Conservation (phyloP, 2,329 filamentous ascomycete species). For the Dothideomycetes sp. region DNA sequence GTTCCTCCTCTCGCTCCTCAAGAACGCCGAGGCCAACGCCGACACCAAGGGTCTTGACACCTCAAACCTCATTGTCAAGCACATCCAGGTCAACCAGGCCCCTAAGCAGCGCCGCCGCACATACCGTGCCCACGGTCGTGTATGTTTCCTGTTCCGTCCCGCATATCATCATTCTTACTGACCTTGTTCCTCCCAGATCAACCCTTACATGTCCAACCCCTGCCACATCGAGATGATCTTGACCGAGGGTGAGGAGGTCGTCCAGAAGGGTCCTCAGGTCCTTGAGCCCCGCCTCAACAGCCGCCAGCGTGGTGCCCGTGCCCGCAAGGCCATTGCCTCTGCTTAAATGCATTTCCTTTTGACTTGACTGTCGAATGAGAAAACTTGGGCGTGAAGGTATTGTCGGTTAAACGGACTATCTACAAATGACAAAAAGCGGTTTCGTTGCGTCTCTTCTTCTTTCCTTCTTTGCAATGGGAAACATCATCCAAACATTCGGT, state of each 20-base stretch:
- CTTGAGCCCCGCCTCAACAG: slow-evolving; percentile 63
- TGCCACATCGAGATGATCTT: slow-evolving; percentile 99
- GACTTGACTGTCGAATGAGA: neutral
- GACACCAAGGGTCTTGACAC: slow-evolving; percentile 97
- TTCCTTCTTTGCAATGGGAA: no score
- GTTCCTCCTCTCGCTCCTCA: slow-evolving; percentile 93
- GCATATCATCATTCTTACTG: slow-evolving; percentile 11
- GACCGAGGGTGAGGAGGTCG: slow-evolving; percentile 91
- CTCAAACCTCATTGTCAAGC: slow-evolving; percentile 95
- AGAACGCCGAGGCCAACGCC: slow-evolving; percentile 95
- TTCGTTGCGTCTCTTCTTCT: no score
- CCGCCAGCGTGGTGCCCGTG: slow-evolving; percentile 74
- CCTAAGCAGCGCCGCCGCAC: slow-evolving; percentile 98
- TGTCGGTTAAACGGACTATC: no score
- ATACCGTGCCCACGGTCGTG: slow-evolving; percentile 99
- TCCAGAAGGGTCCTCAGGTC: slow-evolving; percentile 74
- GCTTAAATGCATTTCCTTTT: slow-evolving; percentile 18
- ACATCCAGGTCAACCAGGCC: slow-evolving; percentile 99
- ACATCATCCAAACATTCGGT: no score
- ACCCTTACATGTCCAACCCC: slow-evolving; percentile 99
- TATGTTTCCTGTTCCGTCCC: slow-evolving; percentile 47
- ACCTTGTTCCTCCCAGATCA: slow-evolving; percentile 61
- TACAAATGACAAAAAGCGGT: slow-evolving; percentile 7
- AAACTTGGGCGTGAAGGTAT: no score
- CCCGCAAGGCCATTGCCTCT: slow-evolving; percentile 51